Evolutionary conservation across 495 filamentous ascomycete species (phyloP).

Genomic region (Bacidia rubella): DNA sequence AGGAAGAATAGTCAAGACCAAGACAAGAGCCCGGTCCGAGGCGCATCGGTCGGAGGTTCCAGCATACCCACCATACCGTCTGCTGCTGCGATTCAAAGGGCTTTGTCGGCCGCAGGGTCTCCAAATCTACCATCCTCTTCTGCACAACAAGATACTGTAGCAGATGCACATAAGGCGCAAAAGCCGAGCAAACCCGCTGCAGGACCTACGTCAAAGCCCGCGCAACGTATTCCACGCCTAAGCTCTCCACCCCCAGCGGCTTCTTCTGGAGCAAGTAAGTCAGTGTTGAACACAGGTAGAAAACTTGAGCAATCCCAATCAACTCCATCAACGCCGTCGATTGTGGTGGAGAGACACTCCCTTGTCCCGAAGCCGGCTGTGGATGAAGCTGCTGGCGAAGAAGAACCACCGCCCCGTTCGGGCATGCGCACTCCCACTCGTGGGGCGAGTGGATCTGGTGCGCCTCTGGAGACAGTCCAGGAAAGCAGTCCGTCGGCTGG

Average conservation of each 20-base stretch:
- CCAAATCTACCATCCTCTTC: slow-evolving; percentile 40
- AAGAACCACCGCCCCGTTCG: slow-evolving; percentile 37
- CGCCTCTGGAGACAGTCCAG: slow-evolving; percentile 81
- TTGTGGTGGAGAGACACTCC: slow-evolving; percentile 19
- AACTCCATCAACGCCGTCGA: slow-evolving; percentile 28
- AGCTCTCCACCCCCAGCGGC: slow-evolving; percentile 49
- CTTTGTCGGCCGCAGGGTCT: slow-evolving; percentile 48
- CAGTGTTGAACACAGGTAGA: slow-evolving; percentile 20
- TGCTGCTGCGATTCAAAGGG: slow-evolving; percentile 47
- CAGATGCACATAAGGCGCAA: slow-evolving; percentile 46
- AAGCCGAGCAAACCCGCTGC: slow-evolving; percentile 47
- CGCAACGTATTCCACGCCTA: slow-evolving; percentile 44
- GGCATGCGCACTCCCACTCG: slow-evolving; percentile 54
- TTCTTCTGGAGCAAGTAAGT: slow-evolving; percentile 20
- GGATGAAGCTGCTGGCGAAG: slow-evolving; percentile 28
- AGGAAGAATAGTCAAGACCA: slow-evolving; percentile 47
- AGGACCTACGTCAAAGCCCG: slow-evolving; percentile 36
- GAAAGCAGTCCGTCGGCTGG: slow-evolving; percentile 77
- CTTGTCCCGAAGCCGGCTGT: slow-evolving; percentile 17
- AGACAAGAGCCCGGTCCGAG: slow-evolving; percentile 54
- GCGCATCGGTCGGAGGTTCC: slow-evolving; percentile 27
- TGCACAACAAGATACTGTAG: slow-evolving; percentile 37
- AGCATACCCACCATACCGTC: slow-evolving; percentile 37
- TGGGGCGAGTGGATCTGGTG: slow-evolving; percentile 48
- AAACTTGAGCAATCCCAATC: slow-evolving; percentile 33